phyloP scores from a whole-genome alignment of 257 asterid genomes.

The Pogostemon cablin region DNA sequence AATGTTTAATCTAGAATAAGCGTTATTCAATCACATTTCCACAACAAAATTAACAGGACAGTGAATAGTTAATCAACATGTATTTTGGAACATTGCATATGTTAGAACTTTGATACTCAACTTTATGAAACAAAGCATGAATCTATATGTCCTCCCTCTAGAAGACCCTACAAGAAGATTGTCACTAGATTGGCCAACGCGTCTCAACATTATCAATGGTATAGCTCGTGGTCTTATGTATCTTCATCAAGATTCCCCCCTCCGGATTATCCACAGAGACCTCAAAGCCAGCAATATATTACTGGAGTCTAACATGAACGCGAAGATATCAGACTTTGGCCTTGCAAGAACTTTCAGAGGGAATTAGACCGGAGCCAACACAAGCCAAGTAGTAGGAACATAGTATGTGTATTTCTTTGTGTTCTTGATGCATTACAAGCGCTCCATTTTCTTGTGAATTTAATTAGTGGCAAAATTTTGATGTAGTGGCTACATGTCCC shows the following conservation, averaged over 20 bases:
- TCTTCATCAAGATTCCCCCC: conserved; percentile 54
- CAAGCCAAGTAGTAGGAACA: conserved; percentile 30
- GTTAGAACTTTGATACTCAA: neutral
- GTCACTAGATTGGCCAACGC: conserved; percentile 1
- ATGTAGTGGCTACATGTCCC: conserved; percentile 51
- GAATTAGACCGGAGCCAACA: conserved; percentile 32
- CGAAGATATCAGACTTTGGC: conserved; percentile 46
- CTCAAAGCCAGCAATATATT: conserved; percentile 42
- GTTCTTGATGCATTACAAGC: neutral
- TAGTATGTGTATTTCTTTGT: conserved; percentile 24
- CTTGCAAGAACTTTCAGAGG: conserved; percentile 24
- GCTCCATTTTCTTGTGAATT: neutral
- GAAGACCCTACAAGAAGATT: neutral
- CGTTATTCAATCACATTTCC: neutral
- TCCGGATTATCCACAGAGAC: conserved; percentile 28
- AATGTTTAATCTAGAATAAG: neutral
- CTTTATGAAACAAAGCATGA: neutral
- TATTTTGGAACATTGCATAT: neutral
- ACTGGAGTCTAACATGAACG: conserved; percentile 38
- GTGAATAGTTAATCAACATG: neutral
- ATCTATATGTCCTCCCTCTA: neutral
- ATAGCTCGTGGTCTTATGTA: conserved; percentile 52
- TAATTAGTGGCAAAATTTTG: neutral
- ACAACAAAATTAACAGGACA: neutral
- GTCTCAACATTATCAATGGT: conserved; percentile 42